Evolutionary conservation across 441 rosid species (phyloP).

Genomic region (Erodium moschatum): DNA sequence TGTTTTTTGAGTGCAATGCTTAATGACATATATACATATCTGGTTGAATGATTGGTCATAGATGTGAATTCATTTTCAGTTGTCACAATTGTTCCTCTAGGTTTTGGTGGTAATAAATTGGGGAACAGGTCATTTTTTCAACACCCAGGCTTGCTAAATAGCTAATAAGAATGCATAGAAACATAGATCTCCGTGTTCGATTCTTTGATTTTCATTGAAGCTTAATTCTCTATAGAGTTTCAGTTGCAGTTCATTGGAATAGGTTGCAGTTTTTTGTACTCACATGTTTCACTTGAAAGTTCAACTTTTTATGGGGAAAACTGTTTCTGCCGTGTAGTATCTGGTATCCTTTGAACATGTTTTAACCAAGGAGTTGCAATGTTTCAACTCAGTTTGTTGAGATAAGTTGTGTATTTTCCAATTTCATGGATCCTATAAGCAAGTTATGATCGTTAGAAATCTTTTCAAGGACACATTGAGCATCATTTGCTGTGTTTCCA

Average conservation of each 20-base stretch:
- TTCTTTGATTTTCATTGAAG: not conserved
- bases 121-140: not conserved
- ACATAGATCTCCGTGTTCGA: not conserved
- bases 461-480: no score
- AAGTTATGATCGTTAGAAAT: no score
- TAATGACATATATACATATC: not conserved
- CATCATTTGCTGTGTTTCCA: no score
- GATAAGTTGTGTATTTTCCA: no score
- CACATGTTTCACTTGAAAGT: not conserved
- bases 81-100: not conserved
- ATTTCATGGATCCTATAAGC: no score
- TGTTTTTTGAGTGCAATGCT: not conserved
- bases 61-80: not conserved
- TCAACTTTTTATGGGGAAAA: not conserved
- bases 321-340: not conserved
- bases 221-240: not conserved
- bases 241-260: not conserved
- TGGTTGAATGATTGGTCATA: not conserved
- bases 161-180: not conserved
- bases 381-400: slow-evolving; percentile 2
- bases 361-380: not conserved
- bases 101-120: not conserved
- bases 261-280: not conserved
- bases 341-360: not conserved
- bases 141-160: not conserved